Evolutionary conservation across 208 protist genomes (phyloP), one percentile per base, ranked within the genome.

Genomic region (Tetramitus jugosus): DNA sequence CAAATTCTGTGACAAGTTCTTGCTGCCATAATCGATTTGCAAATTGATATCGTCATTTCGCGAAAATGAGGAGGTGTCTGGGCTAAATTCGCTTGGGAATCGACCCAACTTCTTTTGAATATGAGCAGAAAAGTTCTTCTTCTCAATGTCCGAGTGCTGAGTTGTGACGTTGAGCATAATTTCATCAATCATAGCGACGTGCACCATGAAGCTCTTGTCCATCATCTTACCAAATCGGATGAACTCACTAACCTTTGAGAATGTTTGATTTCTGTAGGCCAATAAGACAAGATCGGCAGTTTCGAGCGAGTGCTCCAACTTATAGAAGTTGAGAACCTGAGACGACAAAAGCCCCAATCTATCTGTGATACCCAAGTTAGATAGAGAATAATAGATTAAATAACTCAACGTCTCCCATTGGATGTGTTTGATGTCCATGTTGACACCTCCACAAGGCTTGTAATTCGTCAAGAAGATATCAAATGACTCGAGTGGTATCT

Each of bases 341-440:
- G 33, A 23, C 13, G n/a, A 10, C 4, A 67, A 23, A 10, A 42
- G 8, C 4, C 17, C 35, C 2, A 2, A 7, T 67, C 20, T 67
- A 10, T 67, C 35, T 26, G 1, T n/a, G 40, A 43, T n/a, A n/a
- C 61, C 61, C 4, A 43, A 4, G 17, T 6, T 20, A 7, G 14
- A 26, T 13, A 67, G 29, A 14, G 33, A 23, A 42, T 67, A 10
- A 35, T 42, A 67, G 40, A 67, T 67, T 42, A 67, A 67, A 67
- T 67, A 42, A 39, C 61, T 67, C 3, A 67, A 33, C 4, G 17
- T 67, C 20, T 67, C 61, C 8, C 7, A 67, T 42, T 67, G 61
- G 35, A 67, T 67, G 29, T 67, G 61, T 39, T 67, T 67, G 31
- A 67, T 13, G 14, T 67, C 61, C 61, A 67, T 42, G 7, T 42